Evolutionary conservation across 2,329 filamentous ascomycete species (phyloP).

Genomic region (Trichoderma afroharzianum): DNA sequence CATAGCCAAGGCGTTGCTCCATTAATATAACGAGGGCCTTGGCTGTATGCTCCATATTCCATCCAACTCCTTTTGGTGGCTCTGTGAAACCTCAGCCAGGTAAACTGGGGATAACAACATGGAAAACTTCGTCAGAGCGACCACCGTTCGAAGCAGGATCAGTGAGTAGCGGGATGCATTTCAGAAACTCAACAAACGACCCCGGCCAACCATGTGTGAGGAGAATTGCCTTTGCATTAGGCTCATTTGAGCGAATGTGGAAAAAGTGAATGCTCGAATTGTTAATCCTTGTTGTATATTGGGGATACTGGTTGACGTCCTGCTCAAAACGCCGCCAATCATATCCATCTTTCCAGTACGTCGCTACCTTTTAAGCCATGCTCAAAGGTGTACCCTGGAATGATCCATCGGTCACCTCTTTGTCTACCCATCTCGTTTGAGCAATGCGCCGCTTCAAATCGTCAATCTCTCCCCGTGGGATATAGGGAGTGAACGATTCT

Average conservation of each 20-base stretch:
- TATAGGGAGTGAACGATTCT: background rate
- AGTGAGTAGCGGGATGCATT: background rate
- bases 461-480: background rate
- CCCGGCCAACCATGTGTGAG: background rate
- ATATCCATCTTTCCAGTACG: background rate
- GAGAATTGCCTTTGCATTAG: background rate
- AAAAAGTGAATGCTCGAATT: background rate
- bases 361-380: background rate
- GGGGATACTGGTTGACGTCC: background rate
- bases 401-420: background rate
- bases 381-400: background rate
- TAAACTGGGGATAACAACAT: background rate
- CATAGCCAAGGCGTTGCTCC: background rate
- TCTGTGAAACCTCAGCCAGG: background rate
- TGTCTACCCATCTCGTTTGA: background rate
- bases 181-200: background rate
- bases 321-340: background rate
- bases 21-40: background rate
- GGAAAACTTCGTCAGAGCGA: background rate
- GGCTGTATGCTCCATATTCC: background rate
- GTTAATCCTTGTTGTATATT: background rate
- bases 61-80: background rate
- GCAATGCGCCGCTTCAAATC: background rate
- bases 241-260: background rate
- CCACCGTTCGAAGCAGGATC: background rate